A percentile compares a stretch with the other conserved stretches of the same genome.
Conservation (phyloP, 345 rosid genomes). For the Populus simonii region DNA sequence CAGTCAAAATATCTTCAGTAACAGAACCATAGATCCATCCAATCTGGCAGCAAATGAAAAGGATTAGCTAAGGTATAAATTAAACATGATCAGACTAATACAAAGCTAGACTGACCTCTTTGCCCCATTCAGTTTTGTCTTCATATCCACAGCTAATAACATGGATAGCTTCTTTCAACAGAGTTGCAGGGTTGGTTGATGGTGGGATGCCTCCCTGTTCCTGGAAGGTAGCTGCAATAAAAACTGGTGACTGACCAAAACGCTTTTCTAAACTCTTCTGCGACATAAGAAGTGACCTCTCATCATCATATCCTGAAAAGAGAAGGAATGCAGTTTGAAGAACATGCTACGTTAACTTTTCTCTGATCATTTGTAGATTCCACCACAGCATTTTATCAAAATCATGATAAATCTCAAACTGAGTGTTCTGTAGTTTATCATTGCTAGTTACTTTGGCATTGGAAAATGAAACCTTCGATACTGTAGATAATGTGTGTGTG, state of each 20-base stretch:
- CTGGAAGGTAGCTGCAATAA: conserved; percentile 97
- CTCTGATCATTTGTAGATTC: neutral
- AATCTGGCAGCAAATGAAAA: conserved; percentile 46
- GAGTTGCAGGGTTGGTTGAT: conserved; percentile 89
- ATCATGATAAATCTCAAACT: neutral
- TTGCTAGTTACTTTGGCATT: neutral
- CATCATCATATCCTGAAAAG: conserved; percentile 92
- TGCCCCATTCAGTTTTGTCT: conserved; percentile 99
- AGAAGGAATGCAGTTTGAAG: conserved; percentile 4
- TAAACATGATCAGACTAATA: neutral
- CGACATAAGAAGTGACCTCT: conserved; percentile 95
- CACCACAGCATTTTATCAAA: conserved; percentile 6
- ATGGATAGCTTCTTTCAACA: conserved; percentile 95
- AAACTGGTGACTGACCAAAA: conserved; percentile 97
- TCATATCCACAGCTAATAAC: conserved; percentile 99
- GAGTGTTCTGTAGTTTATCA: neutral
- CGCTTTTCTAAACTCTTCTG: conserved; percentile 98
- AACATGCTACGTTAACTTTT: neutral
- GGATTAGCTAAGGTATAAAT: neutral
- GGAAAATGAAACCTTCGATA: neutral
- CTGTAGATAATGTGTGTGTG: neutral
- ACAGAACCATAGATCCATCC: conserved; percentile 99
- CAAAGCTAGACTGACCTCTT: conserved; percentile 56
- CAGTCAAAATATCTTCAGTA: conserved; percentile 98
- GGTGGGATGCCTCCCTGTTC: conserved; percentile 98